Conservation (phyloP, 495 filamentous ascomycete species). For the Geoglossum glabrum region DNA sequence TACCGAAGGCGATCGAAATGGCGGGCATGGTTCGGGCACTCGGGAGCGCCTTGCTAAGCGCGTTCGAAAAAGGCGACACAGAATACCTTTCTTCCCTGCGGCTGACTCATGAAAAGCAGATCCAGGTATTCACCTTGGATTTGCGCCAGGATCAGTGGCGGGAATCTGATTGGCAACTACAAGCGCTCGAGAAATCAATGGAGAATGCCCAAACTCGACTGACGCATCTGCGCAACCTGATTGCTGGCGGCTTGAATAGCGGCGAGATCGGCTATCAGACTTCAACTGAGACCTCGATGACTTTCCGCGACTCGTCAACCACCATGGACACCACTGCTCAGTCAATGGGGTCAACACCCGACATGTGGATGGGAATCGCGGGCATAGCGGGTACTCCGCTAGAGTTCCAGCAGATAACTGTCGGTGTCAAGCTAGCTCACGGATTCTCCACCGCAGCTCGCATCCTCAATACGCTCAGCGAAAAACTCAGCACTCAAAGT, state of each 20-base stretch:
- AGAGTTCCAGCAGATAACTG: too few relatives aligned
- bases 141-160: neutral
- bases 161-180: neutral
- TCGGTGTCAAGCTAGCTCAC: too few relatives aligned
- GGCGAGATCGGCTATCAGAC: neutral
- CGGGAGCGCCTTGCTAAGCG: neutral
- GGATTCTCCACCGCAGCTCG: neutral
- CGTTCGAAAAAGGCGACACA: neutral
- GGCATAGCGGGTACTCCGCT: too few relatives aligned
- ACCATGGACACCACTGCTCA: neutral
- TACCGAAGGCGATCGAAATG: neutral
- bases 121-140: neutral
- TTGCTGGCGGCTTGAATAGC: neutral
- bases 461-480: neutral
- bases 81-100: neutral
- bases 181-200: too few relatives aligned
- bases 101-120: neutral
- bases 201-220: neutral
- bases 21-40: neutral
- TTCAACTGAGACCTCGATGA: neutral
- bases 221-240: neutral
- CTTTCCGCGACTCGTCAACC: too few relatives aligned
- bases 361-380: too few relatives aligned
- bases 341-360: neutral
- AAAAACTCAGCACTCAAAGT: neutral